Evolutionary conservation across 192 early-diverging fungal species (phyloP), one percentile per base, ranked within the genome.

Genomic region (Jimgerdemannia flammicorona): DNA sequence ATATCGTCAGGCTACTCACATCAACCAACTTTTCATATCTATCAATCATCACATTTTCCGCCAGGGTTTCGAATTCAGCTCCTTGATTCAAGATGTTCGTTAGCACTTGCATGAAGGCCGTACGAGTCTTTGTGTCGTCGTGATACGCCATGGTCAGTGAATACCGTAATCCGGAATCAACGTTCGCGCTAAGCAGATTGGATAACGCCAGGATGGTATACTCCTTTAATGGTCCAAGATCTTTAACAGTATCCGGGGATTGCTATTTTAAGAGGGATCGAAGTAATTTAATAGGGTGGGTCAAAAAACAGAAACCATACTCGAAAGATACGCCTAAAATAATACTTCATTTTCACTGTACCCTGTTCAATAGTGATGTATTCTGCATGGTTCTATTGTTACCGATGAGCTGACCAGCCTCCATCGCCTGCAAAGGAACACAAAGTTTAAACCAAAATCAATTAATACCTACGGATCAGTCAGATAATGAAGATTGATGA

Each of bases 31-130:
- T 93, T 44, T 89, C 88, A 77, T 96, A 94, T 69, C 96, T 89
- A 76, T 90, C 91, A 54, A 86, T 90, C 74, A 91, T 90, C 18
- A 84, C 88, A 80, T 89, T 95, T 81, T 88, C 92, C 41, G 85
- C 90, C 72, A 98, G 79, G 1, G 89, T 91, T 44, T 91, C 93
- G 76, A 93, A 93, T 72, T 95, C 92, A n/a, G 90, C 91, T n/a
- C 94, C 97, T 80, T 91, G 84, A 71, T 95, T 92, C 66, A 99
- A 81, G 67, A 98, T 91, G 72, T 97, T 94, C 40, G 95, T 96
- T 63, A 99, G 83, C 43, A 99, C 96, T 68, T 95, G 90, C 80
- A 96, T 95, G 76, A 98, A 99, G 39, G 95, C 89, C 1, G 94
- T 91, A 19, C 97, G 88, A 69, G 93, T 95, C 75, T 92, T 90